phyloP scores from a whole-genome alignment of 345 rosid genomes.

The Salix koriyanagi region DNA sequence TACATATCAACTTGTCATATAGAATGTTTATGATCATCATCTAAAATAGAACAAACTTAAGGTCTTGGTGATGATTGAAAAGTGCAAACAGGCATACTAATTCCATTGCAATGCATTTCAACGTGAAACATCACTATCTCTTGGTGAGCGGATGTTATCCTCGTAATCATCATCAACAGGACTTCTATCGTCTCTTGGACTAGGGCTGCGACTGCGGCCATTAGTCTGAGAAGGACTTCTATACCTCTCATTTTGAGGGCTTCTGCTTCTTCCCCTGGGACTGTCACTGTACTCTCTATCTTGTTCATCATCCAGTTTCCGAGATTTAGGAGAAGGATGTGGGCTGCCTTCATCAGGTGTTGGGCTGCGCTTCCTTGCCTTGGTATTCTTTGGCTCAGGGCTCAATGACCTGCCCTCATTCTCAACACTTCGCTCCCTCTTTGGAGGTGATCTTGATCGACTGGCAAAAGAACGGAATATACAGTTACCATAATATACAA shows the following conservation, averaged over 20 bases:
- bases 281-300: slow-evolving; percentile 28
- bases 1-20: not conserved
- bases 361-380: slow-evolving; percentile 52
- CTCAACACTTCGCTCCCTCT: slow-evolving; percentile 55
- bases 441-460: slow-evolving; percentile 67
- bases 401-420: slow-evolving; percentile 25
- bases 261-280: slow-evolving; percentile 41
- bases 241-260: slow-evolving; percentile 39
- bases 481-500: not conserved
- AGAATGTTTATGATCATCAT: not conserved
- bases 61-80: not conserved
- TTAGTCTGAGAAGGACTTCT: slow-evolving; percentile 52
- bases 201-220: slow-evolving; percentile 48
- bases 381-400: slow-evolving; percentile 33
- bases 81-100: not conserved
- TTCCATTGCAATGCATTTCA: not conserved
- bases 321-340: slow-evolving; percentile 23
- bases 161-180: slow-evolving; percentile 42
- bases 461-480: slow-evolving; percentile 27
- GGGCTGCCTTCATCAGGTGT: slow-evolving; percentile 45
- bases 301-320: slow-evolving; percentile 18
- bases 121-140: slow-evolving; percentile 26
- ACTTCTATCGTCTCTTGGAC: slow-evolving; percentile 47
- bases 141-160: slow-evolving; percentile 16
- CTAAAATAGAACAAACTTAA: not conserved